phyloP scores from a whole-genome alignment of 768 basidiomycete genomes.

The Trichaptum fuscoviolaceum region DNA sequence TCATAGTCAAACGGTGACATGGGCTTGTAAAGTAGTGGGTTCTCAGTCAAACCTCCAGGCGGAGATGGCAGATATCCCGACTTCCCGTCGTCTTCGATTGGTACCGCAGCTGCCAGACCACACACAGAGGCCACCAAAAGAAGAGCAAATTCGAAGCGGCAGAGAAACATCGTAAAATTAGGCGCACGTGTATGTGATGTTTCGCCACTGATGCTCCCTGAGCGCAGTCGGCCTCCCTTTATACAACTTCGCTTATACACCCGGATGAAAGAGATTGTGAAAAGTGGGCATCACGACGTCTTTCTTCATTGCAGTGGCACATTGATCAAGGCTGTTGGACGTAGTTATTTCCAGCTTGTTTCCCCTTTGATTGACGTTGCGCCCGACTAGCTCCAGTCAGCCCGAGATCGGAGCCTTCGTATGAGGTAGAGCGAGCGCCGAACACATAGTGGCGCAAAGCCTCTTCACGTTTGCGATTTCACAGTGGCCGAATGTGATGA shows the following conservation, averaged over 20 bases:
- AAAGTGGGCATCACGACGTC: not conserved
- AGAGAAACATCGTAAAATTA: not conserved
- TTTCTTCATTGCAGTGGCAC: not conserved
- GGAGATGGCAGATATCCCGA: slow-evolving; percentile 9
- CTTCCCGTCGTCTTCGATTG: not conserved
- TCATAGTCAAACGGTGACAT: slow-evolving; percentile 45
- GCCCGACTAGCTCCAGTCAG: not conserved
- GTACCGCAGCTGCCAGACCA: not conserved
- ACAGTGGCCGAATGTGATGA: not conserved
- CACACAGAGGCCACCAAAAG: not conserved
- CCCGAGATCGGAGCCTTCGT: not conserved
- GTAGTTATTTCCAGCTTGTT: not conserved
- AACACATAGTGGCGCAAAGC: not conserved
- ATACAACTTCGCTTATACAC: not conserved
- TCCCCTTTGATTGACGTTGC: not conserved
- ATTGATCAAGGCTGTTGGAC: not conserved
- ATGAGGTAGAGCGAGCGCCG: not conserved
- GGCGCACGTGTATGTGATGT: no score
- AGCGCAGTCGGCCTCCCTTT: not conserved
- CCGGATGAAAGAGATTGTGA: not conserved
- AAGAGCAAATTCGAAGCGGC: not conserved
- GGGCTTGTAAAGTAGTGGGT: slow-evolving; percentile 29
- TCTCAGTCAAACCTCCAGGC: slow-evolving; percentile 21
- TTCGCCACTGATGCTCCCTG: not conserved
- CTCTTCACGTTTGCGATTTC: not conserved